Conservation (phyloP, 2,329 filamentous ascomycete species). For the Fusarium nodosum region DNA sequence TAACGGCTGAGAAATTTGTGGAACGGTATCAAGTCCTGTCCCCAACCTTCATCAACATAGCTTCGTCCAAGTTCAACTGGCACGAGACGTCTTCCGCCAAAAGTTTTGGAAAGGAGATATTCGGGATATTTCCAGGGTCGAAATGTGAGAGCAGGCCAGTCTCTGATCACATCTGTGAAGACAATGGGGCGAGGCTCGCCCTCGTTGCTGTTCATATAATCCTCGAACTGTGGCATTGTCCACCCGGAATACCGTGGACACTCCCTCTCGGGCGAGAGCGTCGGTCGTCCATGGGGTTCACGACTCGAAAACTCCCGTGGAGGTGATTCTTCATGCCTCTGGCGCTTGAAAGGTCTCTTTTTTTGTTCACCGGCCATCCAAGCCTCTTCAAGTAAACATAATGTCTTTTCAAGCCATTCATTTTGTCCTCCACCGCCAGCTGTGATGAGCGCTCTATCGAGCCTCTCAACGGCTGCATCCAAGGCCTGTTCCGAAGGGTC, state of each 20-base stretch:
- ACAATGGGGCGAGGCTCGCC: constrained; percentile 72
- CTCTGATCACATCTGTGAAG: constrained; percentile 71
- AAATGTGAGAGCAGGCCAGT: constrained; percentile 82
- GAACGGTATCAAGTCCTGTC: constrained; percentile 84
- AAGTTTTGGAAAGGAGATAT: constrained; percentile 81
- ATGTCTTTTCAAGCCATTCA: constrained; percentile 65
- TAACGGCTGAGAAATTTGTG: constrained; percentile 75
- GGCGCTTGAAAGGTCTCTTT: constrained; percentile 45
- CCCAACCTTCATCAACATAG: constrained; percentile 89
- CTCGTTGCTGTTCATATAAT: constrained; percentile 65
- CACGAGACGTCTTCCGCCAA: constrained; percentile 82
- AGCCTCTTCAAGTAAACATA: constrained; percentile 59
- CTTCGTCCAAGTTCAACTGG: constrained; percentile 88
- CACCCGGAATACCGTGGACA: constrained; percentile 56
- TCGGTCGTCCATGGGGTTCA: constrained; percentile 52
- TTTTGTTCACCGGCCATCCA: constrained; percentile 36
- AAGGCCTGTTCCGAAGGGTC: constrained; percentile 53
- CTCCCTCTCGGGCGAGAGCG: constrained; percentile 38
- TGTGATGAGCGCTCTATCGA: constrained; percentile 84
- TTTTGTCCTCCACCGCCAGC: constrained; percentile 71
- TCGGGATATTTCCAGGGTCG: constrained; percentile 78
- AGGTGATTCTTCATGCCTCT: constrained; percentile 12
- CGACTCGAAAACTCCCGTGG: constrained; percentile 43
- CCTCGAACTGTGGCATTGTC: constrained; percentile 71
- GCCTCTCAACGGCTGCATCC: constrained; percentile 69